Conservation (phyloP, 2,329 filamentous ascomycete species). For the Xylariaceae sp. region DNA sequence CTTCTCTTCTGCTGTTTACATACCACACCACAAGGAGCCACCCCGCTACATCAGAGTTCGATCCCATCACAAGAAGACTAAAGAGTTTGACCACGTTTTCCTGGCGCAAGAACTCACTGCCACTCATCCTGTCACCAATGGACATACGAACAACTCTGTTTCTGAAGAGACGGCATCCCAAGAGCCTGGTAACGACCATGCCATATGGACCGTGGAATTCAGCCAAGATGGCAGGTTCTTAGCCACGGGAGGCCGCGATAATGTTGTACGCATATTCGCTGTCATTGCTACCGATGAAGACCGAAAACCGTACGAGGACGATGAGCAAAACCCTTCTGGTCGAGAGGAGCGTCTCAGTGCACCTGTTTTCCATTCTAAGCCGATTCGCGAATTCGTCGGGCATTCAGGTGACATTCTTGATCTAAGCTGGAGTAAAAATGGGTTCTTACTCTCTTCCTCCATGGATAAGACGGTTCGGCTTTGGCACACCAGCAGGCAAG, state of each 20-base stretch:
- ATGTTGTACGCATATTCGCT: conserved; percentile 80
- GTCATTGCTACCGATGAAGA: conserved; percentile 82
- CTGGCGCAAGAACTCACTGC: conserved; percentile 83
- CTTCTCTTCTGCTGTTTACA: conserved; percentile 78
- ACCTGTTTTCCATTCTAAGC: conserved; percentile 80
- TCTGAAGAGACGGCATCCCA: conserved; percentile 27
- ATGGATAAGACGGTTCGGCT: conserved; percentile 97
- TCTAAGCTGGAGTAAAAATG: conserved; percentile 98
- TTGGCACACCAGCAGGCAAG: conserved; percentile 82
- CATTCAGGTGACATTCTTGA: conserved; percentile 86
- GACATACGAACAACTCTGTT: conserved; percentile 10
- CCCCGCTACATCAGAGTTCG: conserved; percentile 87
- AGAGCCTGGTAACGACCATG: conserved; percentile 32
- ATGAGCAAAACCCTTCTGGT: conserved; percentile 49
- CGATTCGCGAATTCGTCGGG: conserved; percentile 73
- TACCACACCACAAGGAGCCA: conserved; percentile 82
- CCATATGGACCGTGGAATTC: conserved; percentile 87
- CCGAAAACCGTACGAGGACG: conserved; percentile 66
- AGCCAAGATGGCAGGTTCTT: conserved; percentile 88
- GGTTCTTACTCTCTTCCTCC: conserved; percentile 89
- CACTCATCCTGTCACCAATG: conserved; percentile 33
- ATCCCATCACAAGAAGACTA: conserved; percentile 72
- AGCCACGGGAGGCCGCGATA: conserved; percentile 88
- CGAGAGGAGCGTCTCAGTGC: conserved; percentile 70
- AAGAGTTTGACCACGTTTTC: conserved; percentile 83